These are phyloP conservation scores for Fimicolochytrium jonesii DNA, from an alignment of 192 early-diverging fungal species.

Conservation along the genomic window DNA sequence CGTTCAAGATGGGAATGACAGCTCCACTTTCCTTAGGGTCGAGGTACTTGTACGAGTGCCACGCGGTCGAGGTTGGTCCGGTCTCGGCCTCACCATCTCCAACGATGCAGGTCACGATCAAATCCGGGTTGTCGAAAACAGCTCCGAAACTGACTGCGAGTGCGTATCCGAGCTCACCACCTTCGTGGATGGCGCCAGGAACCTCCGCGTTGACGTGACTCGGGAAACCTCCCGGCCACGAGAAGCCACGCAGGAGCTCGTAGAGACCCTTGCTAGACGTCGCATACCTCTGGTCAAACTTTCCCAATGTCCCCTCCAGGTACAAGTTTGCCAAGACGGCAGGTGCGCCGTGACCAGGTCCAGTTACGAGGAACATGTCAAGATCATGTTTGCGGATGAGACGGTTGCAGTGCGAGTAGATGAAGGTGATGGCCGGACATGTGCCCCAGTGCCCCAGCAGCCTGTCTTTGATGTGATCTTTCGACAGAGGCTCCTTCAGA, in stretches of 20 bases:
- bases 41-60: constrained; percentile 43
- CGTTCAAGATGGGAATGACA: constrained; percentile 38
- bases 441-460: constrained; percentile 47
- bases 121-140: constrained; percentile 41
- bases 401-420: constrained; percentile 41
- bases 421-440: constrained; percentile 39
- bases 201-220: constrained; percentile 40
- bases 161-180: constrained; percentile 43
- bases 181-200: constrained; percentile 44
- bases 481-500: constrained; percentile 7
- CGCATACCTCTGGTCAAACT: constrained; percentile 35
- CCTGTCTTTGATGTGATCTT: constrained; percentile 36
- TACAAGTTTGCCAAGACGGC: constrained; percentile 40
- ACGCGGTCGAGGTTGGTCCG: constrained; percentile 25
- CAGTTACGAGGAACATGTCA: constrained; percentile 35
- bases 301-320: constrained; percentile 36
- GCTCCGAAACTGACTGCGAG: constrained; percentile 43
- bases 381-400: constrained; percentile 37
- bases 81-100: constrained; percentile 24
- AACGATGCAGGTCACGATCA: constrained; percentile 46
- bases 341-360: constrained; percentile 46
- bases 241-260: constrained; percentile 27
- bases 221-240: constrained; percentile 46
- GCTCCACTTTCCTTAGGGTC: constrained; percentile 36
- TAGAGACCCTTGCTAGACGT: constrained; percentile 23